Evolutionary conservation across 2,329 filamentous ascomycete genomes (phyloP), one percentile per base, ranked within the genome.

Genomic region (Diaporthe ilicicola): DNA sequence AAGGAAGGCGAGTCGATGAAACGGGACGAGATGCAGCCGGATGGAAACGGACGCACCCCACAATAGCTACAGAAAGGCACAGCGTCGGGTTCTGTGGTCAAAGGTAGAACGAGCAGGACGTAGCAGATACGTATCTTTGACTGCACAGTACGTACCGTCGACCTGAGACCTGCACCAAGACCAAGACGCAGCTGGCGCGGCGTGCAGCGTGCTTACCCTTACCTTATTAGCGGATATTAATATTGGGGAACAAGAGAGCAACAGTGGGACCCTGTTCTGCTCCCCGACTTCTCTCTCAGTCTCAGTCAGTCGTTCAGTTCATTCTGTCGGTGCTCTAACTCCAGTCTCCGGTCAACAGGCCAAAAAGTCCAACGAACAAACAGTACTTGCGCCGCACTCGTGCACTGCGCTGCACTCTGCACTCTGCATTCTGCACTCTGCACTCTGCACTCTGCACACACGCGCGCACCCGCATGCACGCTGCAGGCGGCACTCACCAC

Each of bases 141-240:
- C 39, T 34, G 12, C 37, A 27, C 59, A 50, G 59, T 48, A 55
- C 50, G 51, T 66, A 66, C 37, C 62, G 50, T 19, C 53, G 53
- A 50, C 54, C 53, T 50, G 53, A 59, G 59, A 64, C 59, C 59
- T 67, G 64, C 42, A 46, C 48, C 48, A 27, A 51, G 22, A 19
- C 39, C 50, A 46, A 34, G 51, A 67, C 50, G 50, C 39, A 44
- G 39, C 51, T 67, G 54, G 53, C 53, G 66, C 55, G 53, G 53
- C 66, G 53, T 68, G 66, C 66, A 56, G 55, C 54, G 44, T 68
- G 66, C 66, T 68, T 68, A 68, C 66, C 66, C 66, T 68, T 68
- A 68, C 66, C 66, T 67, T 68, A 51, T 55, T 56, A 56, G 59
- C 59, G 66, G 66, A 59, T 68, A 68, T 68, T 68, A 59, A 68